Percentiles rank a stretch among this genome's conserved stretches.
Evolutionary conservation across 2,329 filamentous ascomycete genomes (phyloP).

Genomic region (Trichoderma atrobrunneum): DNA sequence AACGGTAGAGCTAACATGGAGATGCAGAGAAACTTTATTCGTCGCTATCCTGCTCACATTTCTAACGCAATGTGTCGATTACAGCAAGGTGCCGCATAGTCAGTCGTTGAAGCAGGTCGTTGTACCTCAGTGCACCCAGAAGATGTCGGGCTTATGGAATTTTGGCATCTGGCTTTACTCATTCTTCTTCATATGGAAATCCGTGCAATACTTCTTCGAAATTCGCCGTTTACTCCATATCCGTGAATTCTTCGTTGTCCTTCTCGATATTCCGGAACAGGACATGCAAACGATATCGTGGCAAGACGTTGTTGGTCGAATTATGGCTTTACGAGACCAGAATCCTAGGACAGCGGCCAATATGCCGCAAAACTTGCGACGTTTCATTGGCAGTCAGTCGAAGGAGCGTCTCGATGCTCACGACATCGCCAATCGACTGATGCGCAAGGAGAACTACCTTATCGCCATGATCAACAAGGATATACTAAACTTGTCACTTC

Average conservation of each 20-base stretch:
- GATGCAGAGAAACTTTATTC: constrained; percentile 69
- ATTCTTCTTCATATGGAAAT: constrained; percentile 80
- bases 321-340: constrained; percentile 80
- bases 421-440: constrained; percentile 93
- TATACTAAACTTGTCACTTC: constrained; percentile 80
- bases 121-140: constrained; percentile 70
- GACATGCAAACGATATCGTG: constrained; percentile 95
- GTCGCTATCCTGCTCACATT: constrained; percentile 81
- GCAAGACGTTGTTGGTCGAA: constrained; percentile 82
- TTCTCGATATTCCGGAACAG: constrained; percentile 75
- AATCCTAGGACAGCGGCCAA: constrained; percentile 75
- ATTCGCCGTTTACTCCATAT: constrained; percentile 71
- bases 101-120: constrained; percentile 51
- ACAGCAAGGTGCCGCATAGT: constrained; percentile 68
- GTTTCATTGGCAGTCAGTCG: constrained; percentile 75
- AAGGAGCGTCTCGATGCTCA: constrained; percentile 94
- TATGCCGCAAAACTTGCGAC: constrained; percentile 49
- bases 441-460: constrained; percentile 95
- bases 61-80: constrained; percentile 82
- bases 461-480: constrained; percentile 98
- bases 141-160: constrained; percentile 74
- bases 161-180: constrained; percentile 79
- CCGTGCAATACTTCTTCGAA: constrained; percentile 71
- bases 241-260: constrained; percentile 79
- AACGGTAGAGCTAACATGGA: constrained; percentile 4